These are phyloP conservation scores for Sporothrix sp. DNA, from an alignment of 2,329 filamentous ascomycete species.

Conservation along the genomic window DNA sequence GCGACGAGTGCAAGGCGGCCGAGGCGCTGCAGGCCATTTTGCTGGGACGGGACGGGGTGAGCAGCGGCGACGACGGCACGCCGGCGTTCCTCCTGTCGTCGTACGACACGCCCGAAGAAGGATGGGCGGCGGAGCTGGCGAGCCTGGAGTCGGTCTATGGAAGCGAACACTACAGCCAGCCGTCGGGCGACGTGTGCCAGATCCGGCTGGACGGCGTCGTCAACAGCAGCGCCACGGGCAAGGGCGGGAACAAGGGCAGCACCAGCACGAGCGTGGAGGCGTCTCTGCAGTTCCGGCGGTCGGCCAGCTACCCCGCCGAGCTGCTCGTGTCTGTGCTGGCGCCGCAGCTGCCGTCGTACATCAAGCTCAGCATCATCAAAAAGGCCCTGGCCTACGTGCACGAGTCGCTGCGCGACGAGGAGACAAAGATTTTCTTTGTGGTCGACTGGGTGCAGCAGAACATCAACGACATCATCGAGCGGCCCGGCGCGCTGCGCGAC, in stretches of 20 bases:
- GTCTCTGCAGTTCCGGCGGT: constrained; percentile 57
- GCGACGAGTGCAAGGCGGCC: constrained; percentile 68
- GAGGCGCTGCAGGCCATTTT: constrained; percentile 68
- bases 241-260: not conserved
- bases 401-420: constrained; percentile 65
- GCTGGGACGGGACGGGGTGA: constrained; percentile 28
- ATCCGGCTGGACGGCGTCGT: constrained; percentile 53
- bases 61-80: constrained; percentile 9
- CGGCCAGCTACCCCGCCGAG: constrained; percentile 62
- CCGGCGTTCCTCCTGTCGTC: constrained; percentile 13
- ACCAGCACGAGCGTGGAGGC: constrained; percentile 28
- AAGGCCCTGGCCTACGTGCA: constrained; percentile 63
- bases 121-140: constrained; percentile 78
- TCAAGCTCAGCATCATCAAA: constrained; percentile 78
- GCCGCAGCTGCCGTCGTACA: constrained; percentile 70
- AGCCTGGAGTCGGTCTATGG: constrained; percentile 82
- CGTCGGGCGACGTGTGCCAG: constrained; percentile 56
- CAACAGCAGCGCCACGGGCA: constrained; percentile 37
- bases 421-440: constrained; percentile 80
- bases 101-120: constrained; percentile 44
- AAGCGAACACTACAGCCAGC: constrained; percentile 50
- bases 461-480: constrained; percentile 70
- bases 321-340: constrained; percentile 61
- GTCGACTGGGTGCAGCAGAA: constrained; percentile 87
- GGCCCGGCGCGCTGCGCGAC: constrained; percentile 73